Base-by-base conservation (phyloP, 1,284 basidiomycete genomes). In the Trichosporon faecale region DNA sequence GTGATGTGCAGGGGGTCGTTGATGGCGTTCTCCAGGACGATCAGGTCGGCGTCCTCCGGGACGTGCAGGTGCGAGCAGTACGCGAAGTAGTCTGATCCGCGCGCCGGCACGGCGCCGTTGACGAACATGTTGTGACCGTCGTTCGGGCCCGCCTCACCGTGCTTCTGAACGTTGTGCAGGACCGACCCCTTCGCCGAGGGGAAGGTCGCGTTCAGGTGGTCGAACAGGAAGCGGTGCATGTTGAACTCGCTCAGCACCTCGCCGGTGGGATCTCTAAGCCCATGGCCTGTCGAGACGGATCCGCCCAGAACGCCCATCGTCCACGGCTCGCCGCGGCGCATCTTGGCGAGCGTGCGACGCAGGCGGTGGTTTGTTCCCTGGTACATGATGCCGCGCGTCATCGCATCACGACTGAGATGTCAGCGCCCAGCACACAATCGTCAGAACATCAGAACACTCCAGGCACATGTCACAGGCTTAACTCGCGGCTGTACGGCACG, bases 191-290 rank as follows among this genome's bases (percentile, higher is more conserved):
- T 44, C 7, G 57, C 57, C 14, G 44, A 70, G 6, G 80, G 82
- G 70, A 79, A 83, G 1, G 74, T 71, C 9, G 16, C 44, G 69
- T 81, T 74, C 40, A 83, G 73, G 63, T 79, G 75, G 18, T 78
- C 74, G 65, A 82, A 83, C 11, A 82, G 66, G n/a, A 75, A 74
- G 2, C 73, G 55, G 71, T 82, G 76, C 67, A 83, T 72, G 68
- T 79, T 80, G 18, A 77, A 70, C 16, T 73, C 68, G 57, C 73
- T 72, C 3, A 44, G 18, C 61, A 29, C 46, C 31, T 69, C 57
- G 27, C 65, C 68, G 16, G 29, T 25, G 57, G 49, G 55, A 52
- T 66, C 23, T 12, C 66, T 55, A 11, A 79, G 66, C n/a, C 78
- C 77, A 49, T 76, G 75, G 14, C 79, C 80, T 29, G 71, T 70